Base-by-base conservation (phyloP, 257 asterid species). In the Fraxinus pennsylvanica region DNA sequence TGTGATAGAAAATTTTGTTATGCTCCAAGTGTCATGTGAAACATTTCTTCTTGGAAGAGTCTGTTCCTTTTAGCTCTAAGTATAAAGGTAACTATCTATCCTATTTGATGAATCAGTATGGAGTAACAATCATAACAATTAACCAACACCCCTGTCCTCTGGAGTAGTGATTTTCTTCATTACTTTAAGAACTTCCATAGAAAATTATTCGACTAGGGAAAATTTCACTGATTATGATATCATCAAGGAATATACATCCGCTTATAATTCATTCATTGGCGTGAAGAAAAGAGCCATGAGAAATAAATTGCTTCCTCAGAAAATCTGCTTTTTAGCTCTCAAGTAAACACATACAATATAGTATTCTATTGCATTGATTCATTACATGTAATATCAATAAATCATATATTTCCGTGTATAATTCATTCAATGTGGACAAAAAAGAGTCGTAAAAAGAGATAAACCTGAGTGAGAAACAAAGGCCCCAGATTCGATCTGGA, bases 401-500 rank as follows among this genome's bases (percentile, higher is more conserved):
- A 29, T 54, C 35, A 15, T 12, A 30, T 71, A 74, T 7, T 63
- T 12, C 69, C 17, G 27, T 74, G 59, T 33, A 36, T 61, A 35
- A 21, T 43, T 43, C 52, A 43, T 10, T 43, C 15, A 43, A 2
- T 6, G 59, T 50, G 29, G 35, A 22, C n/a, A 68, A 38, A 35
- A n/a, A 65, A 47, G 66, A 65, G n/a, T 4, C 25, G 13, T 19
- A 22, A 36, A 15, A 65, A 52, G 21, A 57, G 6, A 15, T 5
- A 29, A 35, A 17, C 12, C 27, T 61, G 68, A 61, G 68, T 21
- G 68, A 19, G 69, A 61, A 72, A 77, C 32, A 67, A 76, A 32
- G 1, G 5, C 4, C 21, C 87, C 86, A 69, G 76, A 36, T 29
- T 71, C 47, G 88, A 82, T 84, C 86, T 85, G 73, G 81, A 73